Evolutionary conservation across 345 rosid species (phyloP).

Genomic region (Diplotaxis tenuifolia): DNA sequence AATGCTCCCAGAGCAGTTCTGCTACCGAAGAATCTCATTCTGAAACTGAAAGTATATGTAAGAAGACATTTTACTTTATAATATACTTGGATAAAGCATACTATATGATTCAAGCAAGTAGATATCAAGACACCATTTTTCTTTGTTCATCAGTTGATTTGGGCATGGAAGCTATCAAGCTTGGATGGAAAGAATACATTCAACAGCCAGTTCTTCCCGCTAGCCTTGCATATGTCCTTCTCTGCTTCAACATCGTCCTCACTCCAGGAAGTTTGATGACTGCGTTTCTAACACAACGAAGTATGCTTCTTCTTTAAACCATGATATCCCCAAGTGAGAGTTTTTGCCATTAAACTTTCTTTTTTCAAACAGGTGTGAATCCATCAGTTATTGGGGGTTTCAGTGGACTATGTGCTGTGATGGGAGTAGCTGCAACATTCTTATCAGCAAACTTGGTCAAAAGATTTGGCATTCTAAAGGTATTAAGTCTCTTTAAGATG

Average conservation of each 20-base stretch:
- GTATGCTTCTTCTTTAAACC: conserved; percentile 41
- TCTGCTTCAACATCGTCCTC: conserved; percentile 83
- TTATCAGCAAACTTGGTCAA: conserved; percentile 73
- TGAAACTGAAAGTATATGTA: conserved; percentile 52
- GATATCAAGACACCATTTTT: conserved; percentile 12
- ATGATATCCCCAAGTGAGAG: neutral
- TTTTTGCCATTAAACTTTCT: conserved; percentile 5
- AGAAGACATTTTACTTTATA: conserved; percentile 9
- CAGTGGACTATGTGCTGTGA: conserved; percentile 84
- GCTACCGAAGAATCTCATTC: conserved; percentile 25
- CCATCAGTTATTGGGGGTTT: conserved; percentile 90
- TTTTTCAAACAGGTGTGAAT: conserved; percentile 54
- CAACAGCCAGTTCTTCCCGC: conserved; percentile 97
- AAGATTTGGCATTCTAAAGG: conserved; percentile 59
- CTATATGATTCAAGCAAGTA: neutral
- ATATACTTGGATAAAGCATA: neutral
- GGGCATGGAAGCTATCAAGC: conserved; percentile 78
- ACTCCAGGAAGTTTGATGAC: conserved; percentile 96
- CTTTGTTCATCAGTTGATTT: conserved; percentile 40
- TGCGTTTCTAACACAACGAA: conserved; percentile 84
- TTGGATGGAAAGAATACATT: conserved; percentile 92
- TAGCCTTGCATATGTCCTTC: conserved; percentile 86
- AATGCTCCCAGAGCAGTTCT: conserved; percentile 54
- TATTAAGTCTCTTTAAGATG: neutral
- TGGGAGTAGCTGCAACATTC: conserved; percentile 97